A percentile compares a stretch with the other conserved stretches of the same genome.
phyloP scores from a whole-genome alignment of 352 stramenopile species.

The Globisporangium ultimum region DNA sequence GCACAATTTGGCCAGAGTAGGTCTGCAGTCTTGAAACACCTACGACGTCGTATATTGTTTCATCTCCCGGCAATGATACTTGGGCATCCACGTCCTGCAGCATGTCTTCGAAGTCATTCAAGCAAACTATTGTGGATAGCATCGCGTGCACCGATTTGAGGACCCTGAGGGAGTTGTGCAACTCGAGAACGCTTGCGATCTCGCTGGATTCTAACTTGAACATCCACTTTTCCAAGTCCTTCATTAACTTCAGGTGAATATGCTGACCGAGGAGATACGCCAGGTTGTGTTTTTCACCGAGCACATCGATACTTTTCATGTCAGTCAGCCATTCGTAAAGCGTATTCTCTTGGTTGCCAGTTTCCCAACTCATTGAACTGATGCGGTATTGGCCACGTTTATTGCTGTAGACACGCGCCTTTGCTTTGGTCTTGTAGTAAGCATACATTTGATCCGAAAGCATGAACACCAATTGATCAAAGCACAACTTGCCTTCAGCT shows the following conservation, averaged over 20 bases:
- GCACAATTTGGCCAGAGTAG: conserved; percentile 42
- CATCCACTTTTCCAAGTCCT: conserved; percentile 53
- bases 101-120: conserved; percentile 33
- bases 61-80: conserved; percentile 11
- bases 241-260: conserved; percentile 38
- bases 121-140: conserved; percentile 17
- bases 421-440: conserved; percentile 45
- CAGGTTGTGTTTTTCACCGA: conserved; percentile 63
- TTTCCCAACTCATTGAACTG: neutral
- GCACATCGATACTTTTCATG: conserved; percentile 44
- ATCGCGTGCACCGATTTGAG: conserved; percentile 30
- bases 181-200: conserved; percentile 47
- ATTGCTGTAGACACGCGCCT: too few relatives aligned
- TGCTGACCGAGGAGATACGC: conserved; percentile 49
- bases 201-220: conserved; percentile 58
- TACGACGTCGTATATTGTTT: conserved; percentile 10
- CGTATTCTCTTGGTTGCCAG: too few relatives aligned
- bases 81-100: conserved; percentile 28
- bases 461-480: conserved; percentile 76
- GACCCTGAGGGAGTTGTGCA: conserved; percentile 30
- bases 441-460: conserved; percentile 60
- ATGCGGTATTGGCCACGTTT: neutral
- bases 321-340: conserved; percentile 22
- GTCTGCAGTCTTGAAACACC: conserved; percentile 36
- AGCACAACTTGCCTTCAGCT: conserved; percentile 76